Base-by-base conservation (phyloP, 2,329 filamentous ascomycete species). In the Lithohypha guttulata region DNA sequence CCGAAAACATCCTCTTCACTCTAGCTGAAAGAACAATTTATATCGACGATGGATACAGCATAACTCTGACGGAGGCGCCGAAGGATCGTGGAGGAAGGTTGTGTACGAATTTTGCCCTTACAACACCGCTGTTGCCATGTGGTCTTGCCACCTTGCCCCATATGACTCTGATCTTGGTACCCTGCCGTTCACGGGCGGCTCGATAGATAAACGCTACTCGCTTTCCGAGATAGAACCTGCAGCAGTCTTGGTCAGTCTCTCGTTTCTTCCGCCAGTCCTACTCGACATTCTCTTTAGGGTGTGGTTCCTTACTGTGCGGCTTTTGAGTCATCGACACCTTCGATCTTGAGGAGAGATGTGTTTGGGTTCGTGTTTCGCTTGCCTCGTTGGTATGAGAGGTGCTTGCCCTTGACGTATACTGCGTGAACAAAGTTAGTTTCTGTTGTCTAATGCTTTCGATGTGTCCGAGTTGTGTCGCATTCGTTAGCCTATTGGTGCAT, bases 151-250 rank as follows among this genome's bases (percentile, higher is more conserved):
- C 81, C 77, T 94, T 95, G 75, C 89, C 89, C 86, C 87, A 96
- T 75, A 96, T 95, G 58, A 96, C 82, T 63, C 89, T 80, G 72
- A 96, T 93, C 81, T 96, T 96, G 67, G 86, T 89, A 65, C 91
- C 91, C 61, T 89, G 84, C 63, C 94, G 77, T 75, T 94, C 85
- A 71, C 80, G 87, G 70, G 84, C 80, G 58, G 81, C 89, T 64
- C 87, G 85, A 79, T 96, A 98, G 70, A 98, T 86, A 70, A 86
- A 98, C 66, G 91, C 91, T 66, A 96, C 79, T 74, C 87, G 87
- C 83, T 98, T 98, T 72, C 91, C 91, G 55, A 85, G 75, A 75
- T 98, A 98, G 83, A 95, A 95, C 71, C 65, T 70, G 50, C 44
- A 42, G 42, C 39, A 40, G 13, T 34, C 8, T 37, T 38, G 38